Conservation (phyloP, 108 stramenopile species). For the Mediolabrus comicus region DNA sequence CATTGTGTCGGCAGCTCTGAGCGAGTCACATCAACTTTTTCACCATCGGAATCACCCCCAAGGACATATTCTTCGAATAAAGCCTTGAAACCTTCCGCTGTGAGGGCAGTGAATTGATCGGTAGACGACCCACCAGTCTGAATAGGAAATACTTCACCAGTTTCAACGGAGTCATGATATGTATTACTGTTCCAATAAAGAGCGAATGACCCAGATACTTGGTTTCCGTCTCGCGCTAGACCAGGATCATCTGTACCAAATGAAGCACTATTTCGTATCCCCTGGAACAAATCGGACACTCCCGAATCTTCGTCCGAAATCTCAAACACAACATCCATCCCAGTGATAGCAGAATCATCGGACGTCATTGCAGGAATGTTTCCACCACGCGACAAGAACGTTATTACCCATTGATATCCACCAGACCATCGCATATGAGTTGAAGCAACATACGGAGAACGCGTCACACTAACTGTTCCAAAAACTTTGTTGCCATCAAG, state of each 20-base stretch:
- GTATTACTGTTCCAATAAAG: conserved; percentile 46
- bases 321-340: conserved; percentile 23
- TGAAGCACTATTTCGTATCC: conserved; percentile 21
- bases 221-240: conserved; percentile 69
- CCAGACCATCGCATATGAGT: conserved; percentile 68
- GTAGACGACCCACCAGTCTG: conserved; percentile 40
- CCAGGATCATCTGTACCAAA: conserved; percentile 43
- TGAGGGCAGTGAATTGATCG: conserved; percentile 53
- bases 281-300: conserved; percentile 45
- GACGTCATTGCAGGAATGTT: conserved; percentile 65
- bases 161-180: conserved; percentile 27
- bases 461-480: conserved; percentile 58
- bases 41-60: conserved; percentile 11
- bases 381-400: conserved; percentile 59
- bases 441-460: conserved; percentile 49
- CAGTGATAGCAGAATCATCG: conserved; percentile 25
- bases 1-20: conserved; percentile 49
- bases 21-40: conserved; percentile 53
- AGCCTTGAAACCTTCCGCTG: conserved; percentile 47
- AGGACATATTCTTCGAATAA: conserved; percentile 55
- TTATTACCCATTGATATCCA: conserved; percentile 80
- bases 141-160: conserved; percentile 37
- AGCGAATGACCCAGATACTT: conserved; percentile 71
- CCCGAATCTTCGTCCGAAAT: conserved; percentile 48
- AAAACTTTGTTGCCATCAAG: conserved; percentile 46